Conservation (phyloP, 192 early-diverging fungal species). For the Kickxella alabastrina region DNA sequence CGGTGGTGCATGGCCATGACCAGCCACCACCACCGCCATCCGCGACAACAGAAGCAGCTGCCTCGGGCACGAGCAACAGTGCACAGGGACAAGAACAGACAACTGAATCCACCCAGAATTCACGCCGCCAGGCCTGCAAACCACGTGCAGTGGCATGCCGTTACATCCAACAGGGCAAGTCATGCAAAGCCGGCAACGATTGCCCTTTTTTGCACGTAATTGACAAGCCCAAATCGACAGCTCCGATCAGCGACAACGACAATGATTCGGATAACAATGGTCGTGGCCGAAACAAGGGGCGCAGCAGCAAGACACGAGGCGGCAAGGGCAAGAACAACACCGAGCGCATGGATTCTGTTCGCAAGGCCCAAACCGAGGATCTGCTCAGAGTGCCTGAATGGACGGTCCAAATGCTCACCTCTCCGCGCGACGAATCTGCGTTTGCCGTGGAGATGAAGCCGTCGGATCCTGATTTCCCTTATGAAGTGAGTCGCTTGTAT, state of each 20-base stretch:
- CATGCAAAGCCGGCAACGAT: slow-evolving; percentile 23
- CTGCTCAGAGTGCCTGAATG: slow-evolving; percentile 25
- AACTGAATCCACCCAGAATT: background rate
- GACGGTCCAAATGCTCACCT: slow-evolving; percentile 24
- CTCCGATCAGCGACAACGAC: background rate
- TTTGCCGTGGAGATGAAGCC: slow-evolving; percentile 48
- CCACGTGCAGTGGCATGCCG: slow-evolving; percentile 14
- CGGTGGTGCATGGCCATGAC: slow-evolving; percentile 11
- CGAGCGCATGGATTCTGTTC: slow-evolving; percentile 5
- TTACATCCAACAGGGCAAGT: slow-evolving; percentile 25
- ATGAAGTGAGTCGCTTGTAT: slow-evolving; percentile 61
- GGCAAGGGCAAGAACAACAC: background rate
- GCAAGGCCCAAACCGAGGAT: slow-evolving; percentile 34
- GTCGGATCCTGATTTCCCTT: slow-evolving; percentile 79
- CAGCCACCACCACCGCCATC: background rate
- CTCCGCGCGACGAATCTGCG: slow-evolving; percentile 34
- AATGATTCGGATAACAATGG: background rate
- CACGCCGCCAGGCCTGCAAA: background rate
- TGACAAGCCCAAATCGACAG: background rate
- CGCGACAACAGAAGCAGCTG: background rate
- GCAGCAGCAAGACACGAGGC: background rate
- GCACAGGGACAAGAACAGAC: background rate
- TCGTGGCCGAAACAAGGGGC: too few species aligned
- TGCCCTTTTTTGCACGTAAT: slow-evolving; percentile 30
- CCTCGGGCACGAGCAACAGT: background rate